Base-by-base conservation (phyloP, 2,329 filamentous ascomycete genomes). In the Ophiostoma ulmi region DNA sequence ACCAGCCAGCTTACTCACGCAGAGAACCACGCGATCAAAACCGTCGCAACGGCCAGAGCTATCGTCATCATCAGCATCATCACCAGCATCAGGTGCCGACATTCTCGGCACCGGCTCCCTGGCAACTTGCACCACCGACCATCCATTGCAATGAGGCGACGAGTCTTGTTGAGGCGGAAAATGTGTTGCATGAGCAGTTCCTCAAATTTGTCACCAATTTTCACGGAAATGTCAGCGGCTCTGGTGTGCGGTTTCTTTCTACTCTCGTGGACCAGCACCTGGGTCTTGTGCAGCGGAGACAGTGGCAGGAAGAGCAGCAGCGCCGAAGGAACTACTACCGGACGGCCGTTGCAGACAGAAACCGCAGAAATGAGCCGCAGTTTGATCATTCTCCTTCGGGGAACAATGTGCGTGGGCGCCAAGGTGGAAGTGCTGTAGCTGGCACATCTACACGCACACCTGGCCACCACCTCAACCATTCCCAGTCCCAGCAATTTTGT, bases 181-280 rank as follows among this genome's bases (percentile, higher is more conserved):
- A 68, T 20, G 8, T 17, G 20, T 17, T 71, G 55, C 66, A 68
- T 2, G 58, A 68, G 17, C 48, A 71, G 41, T 68, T 71, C 10
- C 35, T 71, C 8, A 66, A 22, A 22, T 71, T 71, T 41, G 66
- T 17, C 2, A 1, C 39, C 20, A 61, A 48, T 17, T 71, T 52
- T 22, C 66, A 71, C 35, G 70, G 52, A 5, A 68, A 68, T 4
- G 58, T 71, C 39, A 68, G 41, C 35, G 55, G 36, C n/a, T n/a
- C 17, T 8, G 70, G 70, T 7, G 17, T 67, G 20, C 65, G 55
- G 7, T 4, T 6, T 1, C 39, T 70, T 10, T 58, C 36, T 3
- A 22, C n/a, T n/a, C 66, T 71, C 3, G 39, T 35, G 4, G 20
- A 39, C 13, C 38, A 64, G 41, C 70, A 71, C 39, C 22, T 13